Conservation (phyloP, 768 basidiomycete species). For the Cytidiella melzeri region DNA sequence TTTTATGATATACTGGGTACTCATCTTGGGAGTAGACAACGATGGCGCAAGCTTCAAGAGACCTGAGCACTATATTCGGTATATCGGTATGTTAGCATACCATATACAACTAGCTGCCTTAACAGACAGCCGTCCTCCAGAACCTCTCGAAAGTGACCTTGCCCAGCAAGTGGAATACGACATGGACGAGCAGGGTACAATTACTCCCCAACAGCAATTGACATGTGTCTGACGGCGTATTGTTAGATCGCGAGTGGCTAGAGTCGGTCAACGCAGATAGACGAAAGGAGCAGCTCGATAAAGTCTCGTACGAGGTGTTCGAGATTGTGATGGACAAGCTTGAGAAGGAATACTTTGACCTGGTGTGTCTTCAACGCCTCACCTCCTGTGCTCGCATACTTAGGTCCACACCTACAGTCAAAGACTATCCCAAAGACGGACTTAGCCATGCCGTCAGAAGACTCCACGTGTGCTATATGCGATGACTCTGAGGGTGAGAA, state of each 20-base stretch:
- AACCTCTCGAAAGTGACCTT: slow-evolving; percentile 89
- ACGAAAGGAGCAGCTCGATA: slow-evolving; percentile 64
- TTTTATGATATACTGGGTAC: not conserved
- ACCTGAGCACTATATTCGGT: slow-evolving; percentile 85
- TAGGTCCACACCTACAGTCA: slow-evolving; percentile 44
- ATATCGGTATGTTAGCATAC: slow-evolving; percentile 52
- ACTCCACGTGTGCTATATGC: slow-evolving; percentile 94
- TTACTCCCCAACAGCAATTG: no score
- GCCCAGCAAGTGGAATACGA: slow-evolving; percentile 96
- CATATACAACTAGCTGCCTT: not conserved
- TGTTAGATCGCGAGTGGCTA: slow-evolving; percentile 91
- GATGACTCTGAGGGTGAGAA: slow-evolving; percentile 99
- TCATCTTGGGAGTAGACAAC: slow-evolving; percentile 35
- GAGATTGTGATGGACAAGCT: slow-evolving; percentile 96
- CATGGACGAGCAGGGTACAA: slow-evolving; percentile 97
- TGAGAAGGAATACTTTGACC: slow-evolving; percentile 98
- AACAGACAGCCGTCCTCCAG: slow-evolving; percentile 36
- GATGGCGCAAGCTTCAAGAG: slow-evolving; percentile 66
- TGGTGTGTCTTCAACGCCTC: slow-evolving; percentile 45
- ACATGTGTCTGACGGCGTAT: not conserved
- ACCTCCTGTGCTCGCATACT: not conserved
- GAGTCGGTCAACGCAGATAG: slow-evolving; percentile 79
- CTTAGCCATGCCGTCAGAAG: slow-evolving; percentile 84
- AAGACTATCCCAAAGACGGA: slow-evolving; percentile 91
- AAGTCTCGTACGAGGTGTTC: slow-evolving; percentile 78